Evolutionary conservation across 768 basidiomycete genomes (phyloP), one percentile per base, ranked within the genome.

Genomic region (Calocybe indica): DNA sequence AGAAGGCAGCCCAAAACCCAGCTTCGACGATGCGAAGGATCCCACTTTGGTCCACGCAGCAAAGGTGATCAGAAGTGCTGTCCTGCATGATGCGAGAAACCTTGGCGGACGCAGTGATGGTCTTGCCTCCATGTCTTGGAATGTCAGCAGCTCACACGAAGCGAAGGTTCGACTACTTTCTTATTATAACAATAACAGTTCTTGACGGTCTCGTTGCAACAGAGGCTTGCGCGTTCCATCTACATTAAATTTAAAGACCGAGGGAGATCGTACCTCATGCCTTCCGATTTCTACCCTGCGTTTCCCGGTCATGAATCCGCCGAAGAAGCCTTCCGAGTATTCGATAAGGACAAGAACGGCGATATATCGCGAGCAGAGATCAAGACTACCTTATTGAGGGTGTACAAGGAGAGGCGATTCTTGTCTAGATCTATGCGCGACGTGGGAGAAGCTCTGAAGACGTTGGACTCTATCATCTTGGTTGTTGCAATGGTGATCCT

Each of bases 321-420:
- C 10, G 70, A 78, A 49, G 71, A 70, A 8, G 88, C 87, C 2
- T 91, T 91, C 71, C 75, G 75, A 42, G 75, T 88, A 36, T 85
- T 89, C 55, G 86, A 89, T 63, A 75, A 71, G 54, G 88, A 91
- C 59, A 73, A 77, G 58, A 87, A 90, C 52, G 85, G 85, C 6
- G 88, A 91, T 58, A 71, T 89, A 47, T 81, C 83, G 10, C 79
- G 81, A 34, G 70, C 77, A n/a, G 88, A 91, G 62, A 75, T 91
- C 59, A 90, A 88, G 65, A 69, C 76, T 28, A 75, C 74, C 29
- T 59, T 88, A 22, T 64, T 88, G 50, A 80, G 75, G 58, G 73
- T 85, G 9, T 91, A 90, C 71, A 86, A 83, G 60, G 88, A 91
- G 59, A 80, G 88, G 1, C 76, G 86, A 15, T 82, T 82, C 67